Conservation (phyloP, 2,329 filamentous ascomycete genomes). For the Dactylellina drechsleri region DNA sequence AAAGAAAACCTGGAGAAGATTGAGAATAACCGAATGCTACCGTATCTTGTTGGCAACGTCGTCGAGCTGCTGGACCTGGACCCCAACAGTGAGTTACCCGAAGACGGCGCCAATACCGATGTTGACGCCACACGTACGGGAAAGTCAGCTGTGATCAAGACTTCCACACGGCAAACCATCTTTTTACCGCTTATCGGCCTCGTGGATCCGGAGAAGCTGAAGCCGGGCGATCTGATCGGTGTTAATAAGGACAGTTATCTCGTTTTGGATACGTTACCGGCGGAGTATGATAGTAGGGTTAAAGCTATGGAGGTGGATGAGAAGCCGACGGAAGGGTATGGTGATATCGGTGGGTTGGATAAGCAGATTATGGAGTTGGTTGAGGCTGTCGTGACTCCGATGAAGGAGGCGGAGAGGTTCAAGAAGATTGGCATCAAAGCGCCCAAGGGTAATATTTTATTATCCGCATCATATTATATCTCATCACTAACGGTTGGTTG, state of each 20-base stretch:
- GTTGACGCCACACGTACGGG: conserved; percentile 94
- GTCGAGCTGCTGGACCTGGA: conserved; percentile 97
- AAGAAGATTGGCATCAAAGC: conserved; percentile 99
- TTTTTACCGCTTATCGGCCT: conserved; percentile 97
- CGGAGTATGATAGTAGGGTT: conserved; percentile 97
- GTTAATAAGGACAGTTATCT: conserved; percentile 99
- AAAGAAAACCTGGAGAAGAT: conserved; percentile 99
- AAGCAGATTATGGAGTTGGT: conserved; percentile 99
- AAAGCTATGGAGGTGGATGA: conserved; percentile 99
- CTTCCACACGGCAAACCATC: conserved; percentile 96
- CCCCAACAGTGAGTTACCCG: conserved; percentile 91
- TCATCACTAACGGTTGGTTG: not conserved
- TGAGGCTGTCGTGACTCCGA: conserved; percentile 98
- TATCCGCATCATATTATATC: not conserved
- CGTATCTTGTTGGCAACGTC: conserved; percentile 97
- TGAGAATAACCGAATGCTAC: conserved; percentile 98
- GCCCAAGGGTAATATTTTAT: conserved; percentile 78
- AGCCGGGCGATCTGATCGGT: conserved; percentile 94
- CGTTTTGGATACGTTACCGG: conserved; percentile 92
- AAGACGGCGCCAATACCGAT: conserved; percentile 98
- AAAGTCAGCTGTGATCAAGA: conserved; percentile 99
- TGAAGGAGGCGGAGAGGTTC: conserved; percentile 99
- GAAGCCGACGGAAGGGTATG: conserved; percentile 99
- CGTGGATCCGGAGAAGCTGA: conserved; percentile 92
- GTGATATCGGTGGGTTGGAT: conserved; percentile 93